Evolutionary conservation across 305 asterid species (phyloP).

Genomic region (Rubia occidens): DNA sequence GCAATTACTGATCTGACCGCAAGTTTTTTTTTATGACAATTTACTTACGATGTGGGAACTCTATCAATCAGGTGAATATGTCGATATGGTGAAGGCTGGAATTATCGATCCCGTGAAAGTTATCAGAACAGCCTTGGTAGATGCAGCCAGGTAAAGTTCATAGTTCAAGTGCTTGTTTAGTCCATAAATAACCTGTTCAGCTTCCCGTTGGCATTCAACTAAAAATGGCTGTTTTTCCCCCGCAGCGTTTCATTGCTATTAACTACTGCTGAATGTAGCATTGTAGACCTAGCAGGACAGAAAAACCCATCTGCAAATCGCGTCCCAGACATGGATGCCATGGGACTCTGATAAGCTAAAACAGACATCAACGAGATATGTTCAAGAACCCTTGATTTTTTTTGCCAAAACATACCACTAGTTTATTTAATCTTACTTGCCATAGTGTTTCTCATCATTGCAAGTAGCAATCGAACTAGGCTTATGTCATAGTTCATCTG

Average conservation of each 20-base stretch:
- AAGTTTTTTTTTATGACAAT: not conserved
- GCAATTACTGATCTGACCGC: not conserved
- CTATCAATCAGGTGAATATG: slow-evolving; percentile 43
- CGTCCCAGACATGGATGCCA: slow-evolving; percentile 50
- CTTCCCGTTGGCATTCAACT: slow-evolving; percentile 11
- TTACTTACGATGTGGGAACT: not conserved
- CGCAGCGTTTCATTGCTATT: slow-evolving; percentile 60
- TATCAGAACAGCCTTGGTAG: slow-evolving; percentile 66
- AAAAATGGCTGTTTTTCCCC: not conserved
- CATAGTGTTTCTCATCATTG: not conserved
- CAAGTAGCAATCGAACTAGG: not conserved
- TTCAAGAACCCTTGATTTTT: not conserved
- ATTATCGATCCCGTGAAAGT: slow-evolving; percentile 76
- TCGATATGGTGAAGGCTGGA: slow-evolving; percentile 77
- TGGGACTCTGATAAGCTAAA: slow-evolving; percentile 28
- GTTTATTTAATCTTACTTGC: not conserved
- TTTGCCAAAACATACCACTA: not conserved
- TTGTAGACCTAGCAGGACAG: slow-evolving; percentile 52
- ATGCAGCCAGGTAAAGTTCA: slow-evolving; percentile 61
- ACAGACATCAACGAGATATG: not conserved
- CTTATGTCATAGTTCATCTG: not conserved
- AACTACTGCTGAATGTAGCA: slow-evolving; percentile 66
- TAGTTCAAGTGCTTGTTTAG: not conserved
- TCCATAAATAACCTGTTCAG: not conserved
- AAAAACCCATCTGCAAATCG: slow-evolving; percentile 45